Conservation (phyloP, 495 filamentous ascomycete species). For the Penicillium crystallinum region DNA sequence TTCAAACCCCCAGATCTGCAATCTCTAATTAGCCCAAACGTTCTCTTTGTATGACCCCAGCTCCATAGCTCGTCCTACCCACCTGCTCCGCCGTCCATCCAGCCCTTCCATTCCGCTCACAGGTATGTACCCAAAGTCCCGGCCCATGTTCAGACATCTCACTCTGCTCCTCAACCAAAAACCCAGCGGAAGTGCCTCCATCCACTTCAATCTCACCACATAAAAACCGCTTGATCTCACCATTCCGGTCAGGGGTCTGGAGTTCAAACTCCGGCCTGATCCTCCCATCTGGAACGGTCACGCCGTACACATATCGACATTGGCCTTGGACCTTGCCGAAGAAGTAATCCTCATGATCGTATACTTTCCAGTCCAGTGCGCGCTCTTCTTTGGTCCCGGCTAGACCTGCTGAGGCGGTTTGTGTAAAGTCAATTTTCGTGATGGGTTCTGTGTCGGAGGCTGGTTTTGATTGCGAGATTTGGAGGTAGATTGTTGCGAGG, state of each 20-base stretch:
- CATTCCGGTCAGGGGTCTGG: background rate
- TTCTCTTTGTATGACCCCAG: background rate
- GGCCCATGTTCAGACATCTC: no score
- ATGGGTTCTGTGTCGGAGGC: background rate
- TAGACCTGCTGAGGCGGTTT: background rate
- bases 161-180: background rate
- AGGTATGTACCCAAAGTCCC: slow-evolving; percentile 2
- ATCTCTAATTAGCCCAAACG: background rate
- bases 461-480: background rate
- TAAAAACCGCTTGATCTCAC: background rate
- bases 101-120: background rate
- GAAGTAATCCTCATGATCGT: background rate
- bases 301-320: background rate
- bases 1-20: slow-evolving; percentile 5
- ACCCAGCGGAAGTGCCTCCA: background rate
- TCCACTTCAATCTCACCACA: background rate
- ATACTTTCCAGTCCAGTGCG: background rate
- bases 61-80: background rate
- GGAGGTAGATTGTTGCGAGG: background rate
- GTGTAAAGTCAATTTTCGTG: background rate
- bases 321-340: background rate
- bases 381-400: background rate
- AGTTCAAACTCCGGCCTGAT: background rate
- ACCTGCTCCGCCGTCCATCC: slow-evolving; percentile 3
- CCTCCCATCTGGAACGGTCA: background rate